Evolutionary conservation across 441 rosid genomes (phyloP).

Genomic region (Croton setiger): DNA sequence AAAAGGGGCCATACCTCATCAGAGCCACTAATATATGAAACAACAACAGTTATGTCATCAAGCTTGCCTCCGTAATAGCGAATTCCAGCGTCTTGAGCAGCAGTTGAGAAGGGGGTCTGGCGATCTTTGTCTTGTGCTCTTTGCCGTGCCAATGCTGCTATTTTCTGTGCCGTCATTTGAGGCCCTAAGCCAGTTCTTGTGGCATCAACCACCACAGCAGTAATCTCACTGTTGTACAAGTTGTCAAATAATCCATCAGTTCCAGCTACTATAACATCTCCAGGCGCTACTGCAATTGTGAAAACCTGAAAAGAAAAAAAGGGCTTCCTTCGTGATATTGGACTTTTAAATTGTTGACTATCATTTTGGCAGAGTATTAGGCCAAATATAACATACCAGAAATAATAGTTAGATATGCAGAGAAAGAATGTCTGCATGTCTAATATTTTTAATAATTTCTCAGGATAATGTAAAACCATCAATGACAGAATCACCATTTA

Average conservation of each 20-base stretch:
- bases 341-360: neutral
- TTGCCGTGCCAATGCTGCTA: conserved; percentile 81
- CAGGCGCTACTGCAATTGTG: conserved; percentile 62
- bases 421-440: neutral
- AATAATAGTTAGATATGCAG: neutral
- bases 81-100: conserved; percentile 94
- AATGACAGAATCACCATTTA: neutral
- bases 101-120: conserved; percentile 82
- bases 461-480: neutral
- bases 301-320: conserved; percentile 50
- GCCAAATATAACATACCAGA: neutral
- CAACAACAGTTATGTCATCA: conserved; percentile 94
- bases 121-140: conserved; percentile 68
- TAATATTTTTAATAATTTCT: neutral
- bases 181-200: conserved; percentile 69
- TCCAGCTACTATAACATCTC: conserved; percentile 89
- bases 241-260: conserved; percentile 94
- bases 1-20: conserved; percentile 19
- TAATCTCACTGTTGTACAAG: conserved; percentile 75
- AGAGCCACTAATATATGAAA: conserved; percentile 59
- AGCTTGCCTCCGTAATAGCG: conserved; percentile 92
- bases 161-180: conserved; percentile 73
- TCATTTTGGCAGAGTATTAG: neutral
- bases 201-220: conserved; percentile 72
- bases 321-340: neutral